phyloP scores from a whole-genome alignment of 306 rosid genomes.

The Trifolium subterraneum region DNA sequence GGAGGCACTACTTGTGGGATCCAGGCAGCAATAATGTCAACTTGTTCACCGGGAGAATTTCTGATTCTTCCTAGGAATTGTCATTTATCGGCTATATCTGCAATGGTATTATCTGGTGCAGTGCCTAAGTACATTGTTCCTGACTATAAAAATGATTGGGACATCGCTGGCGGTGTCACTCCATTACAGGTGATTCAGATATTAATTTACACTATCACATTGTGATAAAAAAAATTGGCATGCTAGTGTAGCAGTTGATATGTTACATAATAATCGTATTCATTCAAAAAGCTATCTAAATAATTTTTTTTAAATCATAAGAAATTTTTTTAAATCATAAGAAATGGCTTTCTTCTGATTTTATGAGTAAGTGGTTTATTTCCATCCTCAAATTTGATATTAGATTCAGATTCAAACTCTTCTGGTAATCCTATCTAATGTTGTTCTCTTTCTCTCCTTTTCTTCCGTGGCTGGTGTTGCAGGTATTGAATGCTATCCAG shows the following conservation, averaged over 20 bases:
- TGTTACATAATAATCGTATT: slow-evolving; percentile 11
- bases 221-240: slow-evolving; percentile 11
- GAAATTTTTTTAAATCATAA: too few relatives aligned
- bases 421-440: slow-evolving; percentile 13
- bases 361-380: neutral
- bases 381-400: neutral
- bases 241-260: neutral
- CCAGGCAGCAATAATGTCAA: slow-evolving; percentile 88
- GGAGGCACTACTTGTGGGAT: slow-evolving; percentile 95
- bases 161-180: slow-evolving; percentile 70
- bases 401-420: neutral
- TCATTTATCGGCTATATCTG: slow-evolving; percentile 81
- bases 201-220: neutral
- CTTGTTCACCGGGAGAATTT: slow-evolving; percentile 73
- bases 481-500: slow-evolving; percentile 73
- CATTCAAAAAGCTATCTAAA: neutral
- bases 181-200: slow-evolving; percentile 65
- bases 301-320: neutral
- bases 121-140: slow-evolving; percentile 83
- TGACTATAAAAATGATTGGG: slow-evolving; percentile 69
- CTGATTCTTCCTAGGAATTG: slow-evolving; percentile 82
- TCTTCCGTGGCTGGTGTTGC: slow-evolving; percentile 36
- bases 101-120: slow-evolving; percentile 80
- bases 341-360: slow-evolving; percentile 10
- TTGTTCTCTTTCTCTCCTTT: neutral